Conservation (phyloP, 2,329 filamentous ascomycete genomes). For the Fusarium sp. region DNA sequence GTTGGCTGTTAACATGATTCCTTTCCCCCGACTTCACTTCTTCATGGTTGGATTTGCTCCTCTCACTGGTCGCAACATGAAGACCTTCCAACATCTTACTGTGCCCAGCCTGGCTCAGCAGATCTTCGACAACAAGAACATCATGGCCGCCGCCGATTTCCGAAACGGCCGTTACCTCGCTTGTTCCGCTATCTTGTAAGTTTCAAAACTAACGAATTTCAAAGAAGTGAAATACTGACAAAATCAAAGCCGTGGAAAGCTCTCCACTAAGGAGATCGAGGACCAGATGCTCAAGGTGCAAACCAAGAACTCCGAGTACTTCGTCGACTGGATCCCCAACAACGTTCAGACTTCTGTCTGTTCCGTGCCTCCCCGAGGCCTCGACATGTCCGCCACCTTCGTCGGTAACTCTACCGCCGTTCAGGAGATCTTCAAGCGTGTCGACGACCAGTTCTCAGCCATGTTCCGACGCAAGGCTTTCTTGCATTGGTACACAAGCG, state of each 20-base stretch:
- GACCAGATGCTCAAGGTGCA: constrained; percentile 99
- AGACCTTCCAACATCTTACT: constrained; percentile 96
- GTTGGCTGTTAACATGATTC: constrained; percentile 99
- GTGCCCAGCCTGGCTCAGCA: constrained; percentile 99
- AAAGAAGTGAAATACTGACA: neutral
- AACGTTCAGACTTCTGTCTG: constrained; percentile 99
- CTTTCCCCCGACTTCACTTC: constrained; percentile 99
- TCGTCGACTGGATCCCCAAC: constrained; percentile 99
- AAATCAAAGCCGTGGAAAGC: constrained; percentile 83
- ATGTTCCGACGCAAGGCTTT: constrained; percentile 99
- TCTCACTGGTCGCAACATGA: constrained; percentile 83
- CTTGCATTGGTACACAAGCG: constrained; percentile 99
- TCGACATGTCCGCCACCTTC: constrained; percentile 99
- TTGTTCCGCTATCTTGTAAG: constrained; percentile 97
- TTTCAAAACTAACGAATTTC: constrained; percentile 31
- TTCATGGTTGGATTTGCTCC: constrained; percentile 99
- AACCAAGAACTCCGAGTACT: constrained; percentile 99
- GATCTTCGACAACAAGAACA: constrained; percentile 99
- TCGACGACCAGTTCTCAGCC: constrained; percentile 98
- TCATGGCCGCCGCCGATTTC: constrained; percentile 99
- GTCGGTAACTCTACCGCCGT: constrained; percentile 99
- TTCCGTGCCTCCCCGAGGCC: constrained; percentile 95
- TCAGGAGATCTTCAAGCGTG: constrained; percentile 99
- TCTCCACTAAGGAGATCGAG: constrained; percentile 99
- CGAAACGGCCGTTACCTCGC: constrained; percentile 99